Evolutionary conservation across 139 green algal species (phyloP).

Genomic region (Tetradesmus obliquus): DNA sequence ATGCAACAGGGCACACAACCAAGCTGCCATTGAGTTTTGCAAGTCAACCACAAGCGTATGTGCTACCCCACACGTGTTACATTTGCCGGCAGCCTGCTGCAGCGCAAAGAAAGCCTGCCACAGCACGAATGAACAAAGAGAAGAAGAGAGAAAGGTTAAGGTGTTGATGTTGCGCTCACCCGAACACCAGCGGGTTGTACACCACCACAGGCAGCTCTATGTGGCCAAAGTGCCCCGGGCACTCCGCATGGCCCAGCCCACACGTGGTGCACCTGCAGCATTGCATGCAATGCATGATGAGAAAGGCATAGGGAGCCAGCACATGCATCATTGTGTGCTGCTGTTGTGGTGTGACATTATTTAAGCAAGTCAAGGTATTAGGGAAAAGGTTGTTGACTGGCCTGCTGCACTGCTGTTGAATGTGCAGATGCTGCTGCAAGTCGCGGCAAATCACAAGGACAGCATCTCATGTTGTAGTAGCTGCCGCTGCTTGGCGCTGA

Average conservation of each 20-base stretch:
- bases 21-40: too few species aligned
- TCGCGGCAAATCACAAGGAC: not conserved
- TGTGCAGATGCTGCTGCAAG: too few species aligned
- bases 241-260: slow-evolving; percentile 74
- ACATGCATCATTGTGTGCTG: too few species aligned
- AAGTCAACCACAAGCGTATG: too few species aligned
- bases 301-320: too few species aligned
- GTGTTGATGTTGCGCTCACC: slow-evolving; percentile 56
- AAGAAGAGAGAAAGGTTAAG: not conserved
- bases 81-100: slow-evolving; percentile 67
- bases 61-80: too few species aligned
- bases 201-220: slow-evolving; percentile 95
- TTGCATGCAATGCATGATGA: not conserved
- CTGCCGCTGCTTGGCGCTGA: not conserved
- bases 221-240: slow-evolving; percentile 98
- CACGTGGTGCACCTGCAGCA: slow-evolving; percentile 90
- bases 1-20: not conserved
- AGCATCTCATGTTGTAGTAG: not conserved
- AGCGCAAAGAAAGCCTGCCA: not conserved
- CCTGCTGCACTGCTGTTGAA: too few species aligned
- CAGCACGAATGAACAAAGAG: not conserved
- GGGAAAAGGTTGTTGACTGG: too few species aligned
- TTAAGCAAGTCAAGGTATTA: too few species aligned
- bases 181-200: slow-evolving; percentile 98
- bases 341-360: too few species aligned